These are phyloP conservation scores for Saxispiralis lemnorum DNA, from an alignment of 495 filamentous ascomycete genomes.

Conservation along the genomic window DNA sequence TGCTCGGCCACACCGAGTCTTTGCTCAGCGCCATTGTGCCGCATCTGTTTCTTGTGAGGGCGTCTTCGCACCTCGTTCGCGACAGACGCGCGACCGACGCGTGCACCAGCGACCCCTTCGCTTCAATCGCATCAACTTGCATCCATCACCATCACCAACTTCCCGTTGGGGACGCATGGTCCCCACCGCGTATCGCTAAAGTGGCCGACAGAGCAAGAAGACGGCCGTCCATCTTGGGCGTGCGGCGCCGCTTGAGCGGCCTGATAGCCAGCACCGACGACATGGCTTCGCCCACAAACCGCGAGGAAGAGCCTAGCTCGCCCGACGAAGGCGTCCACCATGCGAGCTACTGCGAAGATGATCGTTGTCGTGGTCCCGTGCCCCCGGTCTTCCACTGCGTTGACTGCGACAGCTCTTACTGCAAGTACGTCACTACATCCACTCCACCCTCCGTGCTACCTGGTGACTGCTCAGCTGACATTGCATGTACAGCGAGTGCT, in stretches of 20 bases:
- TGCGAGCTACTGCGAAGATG: slow-evolving; percentile 11
- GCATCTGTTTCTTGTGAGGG: too few relatives aligned
- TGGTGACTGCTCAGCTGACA: not conserved
- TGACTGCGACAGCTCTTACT: slow-evolving; percentile 15
- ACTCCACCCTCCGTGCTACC: not conserved
- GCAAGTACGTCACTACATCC: slow-evolving; percentile 5
- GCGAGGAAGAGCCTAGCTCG: slow-evolving; percentile 2
- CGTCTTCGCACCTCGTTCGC: too few relatives aligned
- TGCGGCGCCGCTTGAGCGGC: not conserved
- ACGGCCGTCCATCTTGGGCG: too few relatives aligned
- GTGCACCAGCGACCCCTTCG: too few relatives aligned
- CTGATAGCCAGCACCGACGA: not conserved
- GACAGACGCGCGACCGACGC: too few relatives aligned
- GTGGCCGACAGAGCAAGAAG: too few relatives aligned
- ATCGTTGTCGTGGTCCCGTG: slow-evolving; percentile 7
- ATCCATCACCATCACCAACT: too few relatives aligned
- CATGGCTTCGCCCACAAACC: slow-evolving; percentile 2
- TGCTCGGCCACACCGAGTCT: too few relatives aligned
- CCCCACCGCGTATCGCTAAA: too few relatives aligned
- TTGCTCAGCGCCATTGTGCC: too few relatives aligned
- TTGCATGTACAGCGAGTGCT: slow-evolving; percentile 10
- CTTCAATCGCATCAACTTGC: too few relatives aligned
- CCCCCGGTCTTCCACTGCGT: slow-evolving; percentile 12
- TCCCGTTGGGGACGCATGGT: too few relatives aligned
- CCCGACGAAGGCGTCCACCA: slow-evolving; percentile 1